Percentiles rank a stretch among this genome's conserved stretches.
Conservation (phyloP, 129 eudicot genomes). For the Oenanthe sinensis region DNA sequence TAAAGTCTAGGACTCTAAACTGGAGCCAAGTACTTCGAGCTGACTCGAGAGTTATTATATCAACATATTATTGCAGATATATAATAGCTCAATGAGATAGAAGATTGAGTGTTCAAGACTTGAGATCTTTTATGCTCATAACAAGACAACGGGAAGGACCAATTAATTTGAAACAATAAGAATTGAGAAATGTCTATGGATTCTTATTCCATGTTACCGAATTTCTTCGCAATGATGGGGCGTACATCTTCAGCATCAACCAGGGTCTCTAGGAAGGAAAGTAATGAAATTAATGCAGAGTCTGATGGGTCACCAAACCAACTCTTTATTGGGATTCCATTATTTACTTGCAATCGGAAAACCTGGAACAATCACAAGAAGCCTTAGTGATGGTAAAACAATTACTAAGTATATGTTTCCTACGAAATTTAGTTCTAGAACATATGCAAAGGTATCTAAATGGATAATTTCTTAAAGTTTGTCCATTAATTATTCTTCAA, state of each 20-base stretch:
- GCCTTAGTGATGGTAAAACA: neutral
- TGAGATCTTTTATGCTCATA: conserved; percentile 21
- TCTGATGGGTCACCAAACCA: conserved; percentile 97
- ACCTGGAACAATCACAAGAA: conserved; percentile 52
- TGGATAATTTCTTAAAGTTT: neutral
- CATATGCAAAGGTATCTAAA: no score
- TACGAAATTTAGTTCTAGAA: no score
- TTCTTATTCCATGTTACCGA: conserved; percentile 98
- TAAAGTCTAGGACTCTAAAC: neutral
- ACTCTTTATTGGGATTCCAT: conserved; percentile 97
- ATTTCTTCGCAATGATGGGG: conserved; percentile 85
- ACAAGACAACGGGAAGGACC: conserved; percentile 22
- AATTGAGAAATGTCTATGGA: conserved; percentile 48
- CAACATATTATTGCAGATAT: conserved; percentile 27
- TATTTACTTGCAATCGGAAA: conserved; percentile 88
- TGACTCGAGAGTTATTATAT: conserved; percentile 15
- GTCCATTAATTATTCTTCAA: neutral
- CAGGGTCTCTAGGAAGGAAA: conserved; percentile 85
- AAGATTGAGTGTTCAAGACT: conserved; percentile 16
- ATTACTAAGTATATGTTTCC: neutral
- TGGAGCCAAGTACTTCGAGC: conserved; percentile 13
- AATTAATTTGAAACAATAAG: conserved; percentile 36
- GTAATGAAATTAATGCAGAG: conserved; percentile 65
- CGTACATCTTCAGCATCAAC: conserved; percentile 92
- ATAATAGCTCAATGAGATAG: conserved; percentile 34